Evolutionary conservation across 139 green algal genomes (phyloP).

Genomic region (Auxenochlorella pyrenoidosa): DNA sequence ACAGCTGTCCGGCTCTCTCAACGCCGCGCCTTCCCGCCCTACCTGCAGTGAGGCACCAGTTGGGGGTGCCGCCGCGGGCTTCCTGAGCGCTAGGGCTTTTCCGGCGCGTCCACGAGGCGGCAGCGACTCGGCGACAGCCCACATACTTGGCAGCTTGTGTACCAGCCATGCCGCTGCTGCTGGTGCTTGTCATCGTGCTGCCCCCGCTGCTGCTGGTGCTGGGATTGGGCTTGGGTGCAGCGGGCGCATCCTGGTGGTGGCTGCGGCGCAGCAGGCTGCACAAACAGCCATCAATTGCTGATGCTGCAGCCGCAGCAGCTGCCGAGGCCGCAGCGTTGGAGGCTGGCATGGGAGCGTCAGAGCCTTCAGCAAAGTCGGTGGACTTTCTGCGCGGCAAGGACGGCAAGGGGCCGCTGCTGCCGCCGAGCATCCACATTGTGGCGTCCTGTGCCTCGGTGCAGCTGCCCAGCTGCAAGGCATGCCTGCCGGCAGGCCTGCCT

Average conservation of each 20-base stretch:
- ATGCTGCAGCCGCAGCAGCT: neutral
- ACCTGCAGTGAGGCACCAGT: too few species aligned
- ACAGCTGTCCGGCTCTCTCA: too few species aligned
- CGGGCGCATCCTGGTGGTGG: neutral
- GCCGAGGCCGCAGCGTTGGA: neutral
- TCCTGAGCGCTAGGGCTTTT: too few species aligned
- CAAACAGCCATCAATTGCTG: neutral
- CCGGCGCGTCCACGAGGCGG: too few species aligned
- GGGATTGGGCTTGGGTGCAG: neutral
- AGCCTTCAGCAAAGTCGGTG: neutral
- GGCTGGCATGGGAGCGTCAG: neutral
- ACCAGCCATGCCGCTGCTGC: neutral
- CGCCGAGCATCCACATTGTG: neutral
- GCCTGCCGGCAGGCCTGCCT: neutral
- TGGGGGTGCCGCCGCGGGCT: too few species aligned
- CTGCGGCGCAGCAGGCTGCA: neutral
- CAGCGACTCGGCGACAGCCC: too few species aligned
- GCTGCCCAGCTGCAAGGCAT: neutral
- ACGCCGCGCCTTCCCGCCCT: too few species aligned
- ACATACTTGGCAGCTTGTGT: too few species aligned
- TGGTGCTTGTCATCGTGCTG: constrained; percentile 19
- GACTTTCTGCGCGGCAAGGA: neutral
- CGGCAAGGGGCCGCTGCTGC: neutral
- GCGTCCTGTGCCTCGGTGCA: neutral
- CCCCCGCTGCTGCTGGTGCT: neutral